Evolutionary conservation across 148 eudicot species (phyloP).

Genomic region (Rhododendron griersonianum): DNA sequence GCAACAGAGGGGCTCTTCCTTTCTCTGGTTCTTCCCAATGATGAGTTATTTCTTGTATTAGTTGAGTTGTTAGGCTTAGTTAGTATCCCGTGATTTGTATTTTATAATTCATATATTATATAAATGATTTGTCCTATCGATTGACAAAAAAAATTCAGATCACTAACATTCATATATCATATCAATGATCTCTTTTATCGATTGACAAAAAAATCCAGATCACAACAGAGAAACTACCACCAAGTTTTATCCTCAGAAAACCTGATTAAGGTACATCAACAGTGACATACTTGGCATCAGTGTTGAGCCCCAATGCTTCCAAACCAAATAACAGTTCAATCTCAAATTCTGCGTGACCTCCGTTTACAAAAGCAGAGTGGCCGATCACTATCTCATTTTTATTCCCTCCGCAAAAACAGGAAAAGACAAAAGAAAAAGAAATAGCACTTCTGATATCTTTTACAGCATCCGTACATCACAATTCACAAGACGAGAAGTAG

Average conservation of each 20-base stretch:
- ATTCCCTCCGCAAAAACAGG: neutral
- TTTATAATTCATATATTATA: too few species aligned
- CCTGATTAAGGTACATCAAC: neutral
- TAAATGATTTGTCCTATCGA: too few species aligned
- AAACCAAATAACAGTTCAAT: conserved; percentile 5
- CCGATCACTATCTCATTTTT: neutral
- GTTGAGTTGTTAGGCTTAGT: too few species aligned
- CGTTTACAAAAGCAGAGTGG: conserved; percentile 1
- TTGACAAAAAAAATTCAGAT: too few species aligned
- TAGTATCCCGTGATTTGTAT: too few species aligned
- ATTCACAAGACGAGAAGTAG: neutral
- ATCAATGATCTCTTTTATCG: too few species aligned
- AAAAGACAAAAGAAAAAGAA: neutral
- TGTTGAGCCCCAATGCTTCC: conserved; percentile 2
- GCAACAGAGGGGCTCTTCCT: too few species aligned
- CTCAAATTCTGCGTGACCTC: conserved; percentile 5
- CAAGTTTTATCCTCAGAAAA: neutral
- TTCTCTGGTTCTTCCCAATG: too few species aligned
- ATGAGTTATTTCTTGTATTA: neutral
- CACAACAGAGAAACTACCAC: neutral
- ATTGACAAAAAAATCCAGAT: too few species aligned
- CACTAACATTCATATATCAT: neutral
- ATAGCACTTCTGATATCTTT: neutral
- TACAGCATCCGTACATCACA: neutral
- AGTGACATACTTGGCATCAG: conserved; percentile 7